Evolutionary conservation across 1,284 basidiomycete genomes (phyloP), one percentile per base, ranked within the genome.

Genomic region (Puccinia coronata): DNA sequence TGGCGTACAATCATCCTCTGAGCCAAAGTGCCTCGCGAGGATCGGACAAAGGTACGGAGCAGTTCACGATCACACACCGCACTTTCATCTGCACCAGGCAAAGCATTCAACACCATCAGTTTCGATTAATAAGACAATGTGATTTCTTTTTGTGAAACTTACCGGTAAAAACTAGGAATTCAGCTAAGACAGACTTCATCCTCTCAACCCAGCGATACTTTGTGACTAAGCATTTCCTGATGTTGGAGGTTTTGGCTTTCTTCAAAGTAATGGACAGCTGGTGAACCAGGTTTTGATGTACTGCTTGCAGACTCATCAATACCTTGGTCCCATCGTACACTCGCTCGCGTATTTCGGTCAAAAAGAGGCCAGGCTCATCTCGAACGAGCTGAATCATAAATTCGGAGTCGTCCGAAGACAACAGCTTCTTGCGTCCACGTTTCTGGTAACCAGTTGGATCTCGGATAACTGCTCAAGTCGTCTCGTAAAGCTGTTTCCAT

Each of bases 121-220:
- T 2, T 69, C 14, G 34, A 65, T 20, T 25, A 39, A 65, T 43
- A 39, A 65, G 23, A 65, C 4, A 25, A 63, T 41, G 63, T n/a
- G n/a, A n/a, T n/a, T n/a, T n/a, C n/a, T n/a, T n/a, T n/a, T n/a
- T n/a, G 16, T 47, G 43, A 59, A 3, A 39, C 31, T 65, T 20
- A 65, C 63, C 63, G 9, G 63, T 65, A 23, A 28, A 65, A 65
- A 65, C 63, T 18, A 65, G 63, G 23, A 39, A 65, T 16, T 65
- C 23, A n/a, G 63, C 63, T 23, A 36, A 36, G 8, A 18, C 9
- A 41, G 23, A 43, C 34, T 3, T 18, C 63, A 65, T 65, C 8
- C 8, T 6, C 3, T 36, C 39, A 14, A 47, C 34, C 39, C 23
- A 47, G 12, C 25, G 6, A 23, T 4, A 41, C 65, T 69, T 69